Base-by-base conservation (phyloP, 768 basidiomycete species). In the Suillus subaureus region DNA sequence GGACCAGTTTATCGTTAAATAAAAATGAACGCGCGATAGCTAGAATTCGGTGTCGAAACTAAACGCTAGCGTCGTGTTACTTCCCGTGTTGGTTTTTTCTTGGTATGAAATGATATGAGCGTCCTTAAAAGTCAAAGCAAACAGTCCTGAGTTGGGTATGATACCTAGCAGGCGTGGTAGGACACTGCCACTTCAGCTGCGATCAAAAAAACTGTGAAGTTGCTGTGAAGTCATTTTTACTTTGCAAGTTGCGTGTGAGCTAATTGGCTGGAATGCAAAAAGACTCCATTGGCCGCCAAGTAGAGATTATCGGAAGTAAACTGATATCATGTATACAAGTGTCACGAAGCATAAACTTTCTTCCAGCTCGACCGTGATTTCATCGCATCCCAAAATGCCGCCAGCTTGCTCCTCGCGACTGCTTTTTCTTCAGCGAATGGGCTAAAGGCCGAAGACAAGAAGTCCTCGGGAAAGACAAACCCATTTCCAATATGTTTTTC, bases 341-440 rank as follows among this genome's bases (percentile, higher is more conserved):
- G 15, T 35, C 28, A 28, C 12, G 26, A 66, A 49, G 26, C 63
- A 72, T 87, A 91, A 64, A 92, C 84, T 69, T 83, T 84, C 77
- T 87, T 84, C 87, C 90, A 93, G 77, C 91, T 92, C n/a, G 79
- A 74, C 67, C 92, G 76, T 70, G 83, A 81, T 70, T 83, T 82
- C 74, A 92, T 80, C 4, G 80, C 81, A 67, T 90, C 87, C 92
- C 93, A 96, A 74, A 92, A 92, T 39, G 79, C 82, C 1, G 79
- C 83, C n/a, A 94, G 63, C 75, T 89, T 92, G 65, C 77, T 82
- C 64, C 81, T 80, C 16, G 80, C 68, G 23, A 71, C 75, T 61
- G 77, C 61, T 62, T 70, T 70, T 18, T 66, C 67, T 57, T 76
- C 70, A 12, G 73, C 70, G 33, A 54, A 39, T 42, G 58, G 61